A percentile compares a stretch with the other conserved stretches of the same genome.
Conservation (phyloP, 805 yeast genomes). For the Myxozyma sirexii region DNA sequence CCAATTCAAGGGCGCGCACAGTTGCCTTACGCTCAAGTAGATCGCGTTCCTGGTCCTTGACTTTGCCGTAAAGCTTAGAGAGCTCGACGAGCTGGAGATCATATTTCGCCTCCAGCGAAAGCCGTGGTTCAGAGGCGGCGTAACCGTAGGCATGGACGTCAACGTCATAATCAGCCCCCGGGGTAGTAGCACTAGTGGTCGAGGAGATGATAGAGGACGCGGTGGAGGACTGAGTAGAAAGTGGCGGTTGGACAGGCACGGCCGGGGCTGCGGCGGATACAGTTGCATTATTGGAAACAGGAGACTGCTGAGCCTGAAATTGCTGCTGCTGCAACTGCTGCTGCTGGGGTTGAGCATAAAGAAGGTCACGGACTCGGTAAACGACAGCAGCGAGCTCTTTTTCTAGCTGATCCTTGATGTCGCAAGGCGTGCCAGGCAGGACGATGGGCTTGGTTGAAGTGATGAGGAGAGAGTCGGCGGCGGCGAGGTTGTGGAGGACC, state of each 20-base stretch:
- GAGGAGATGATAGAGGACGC: constrained; percentile 1
- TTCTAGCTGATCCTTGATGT: constrained; percentile 34
- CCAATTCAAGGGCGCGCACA: constrained; percentile 29
- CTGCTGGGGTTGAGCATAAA: constrained; percentile 10
- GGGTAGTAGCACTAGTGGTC: not conserved
- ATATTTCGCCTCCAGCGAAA: constrained; percentile 9
- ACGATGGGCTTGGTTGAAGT: constrained; percentile 32
- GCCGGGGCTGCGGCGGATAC: not conserved
- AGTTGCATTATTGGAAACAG: too few relatives aligned
- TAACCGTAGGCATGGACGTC: not conserved
- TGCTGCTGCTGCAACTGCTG: constrained; percentile 3
- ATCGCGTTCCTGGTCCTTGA: constrained; percentile 29
- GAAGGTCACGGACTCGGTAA: constrained; percentile 32
- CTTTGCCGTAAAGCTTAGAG: constrained; percentile 26
- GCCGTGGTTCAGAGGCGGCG: not conserved
- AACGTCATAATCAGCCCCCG: constrained; percentile 7
- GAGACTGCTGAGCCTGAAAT: not conserved
- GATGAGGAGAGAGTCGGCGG: constrained; percentile 30
- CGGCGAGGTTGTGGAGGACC: constrained; percentile 34
- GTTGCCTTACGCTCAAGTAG: constrained; percentile 24
- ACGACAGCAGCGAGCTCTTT: constrained; percentile 32
- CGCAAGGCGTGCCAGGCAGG: constrained; percentile 34
- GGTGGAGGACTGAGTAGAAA: constrained; percentile 6
- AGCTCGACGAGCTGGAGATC: constrained; percentile 22
- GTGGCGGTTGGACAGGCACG: not conserved